Percentiles rank a stretch among this genome's conserved stretches.
Conservation (phyloP, 2,329 filamentous ascomycete species). For the Arthrobotrys musiformis region DNA sequence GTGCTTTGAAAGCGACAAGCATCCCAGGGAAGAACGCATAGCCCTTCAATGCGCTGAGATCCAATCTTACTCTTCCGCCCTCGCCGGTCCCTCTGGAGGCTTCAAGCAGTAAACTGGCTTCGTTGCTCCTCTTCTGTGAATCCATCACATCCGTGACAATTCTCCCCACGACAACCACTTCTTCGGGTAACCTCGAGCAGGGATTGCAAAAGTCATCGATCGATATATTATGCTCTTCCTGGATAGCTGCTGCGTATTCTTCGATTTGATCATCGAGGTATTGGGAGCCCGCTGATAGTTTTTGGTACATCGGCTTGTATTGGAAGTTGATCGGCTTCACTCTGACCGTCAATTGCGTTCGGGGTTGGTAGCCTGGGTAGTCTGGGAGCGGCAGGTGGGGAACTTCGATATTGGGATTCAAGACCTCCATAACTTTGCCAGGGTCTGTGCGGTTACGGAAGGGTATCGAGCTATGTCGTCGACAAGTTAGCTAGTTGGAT, state of each 20-base stretch:
- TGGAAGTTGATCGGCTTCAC: conserved; percentile 89
- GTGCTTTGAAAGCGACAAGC: conserved; percentile 86
- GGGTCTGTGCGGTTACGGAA: conserved; percentile 82
- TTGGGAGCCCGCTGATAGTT: conserved; percentile 88
- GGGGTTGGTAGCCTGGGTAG: conserved; percentile 72
- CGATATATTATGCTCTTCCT: conserved; percentile 79
- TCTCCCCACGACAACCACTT: conserved; percentile 88
- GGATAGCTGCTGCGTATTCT: conserved; percentile 79
- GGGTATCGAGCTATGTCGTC: conserved; percentile 66
- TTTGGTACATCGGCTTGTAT: conserved; percentile 95
- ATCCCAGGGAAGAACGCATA: conserved; percentile 95
- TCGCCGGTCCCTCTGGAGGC: conserved; percentile 85
- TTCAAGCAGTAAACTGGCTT: conserved; percentile 86
- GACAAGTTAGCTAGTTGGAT: not conserved
- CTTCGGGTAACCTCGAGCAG: conserved; percentile 76
- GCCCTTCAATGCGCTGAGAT: conserved; percentile 73
- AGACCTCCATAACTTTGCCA: conserved; percentile 82
- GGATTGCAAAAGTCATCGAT: conserved; percentile 83
- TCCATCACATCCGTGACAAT: conserved; percentile 89
- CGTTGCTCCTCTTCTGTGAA: conserved; percentile 77
- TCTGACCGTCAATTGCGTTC: conserved; percentile 76
- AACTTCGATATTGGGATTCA: conserved; percentile 77
- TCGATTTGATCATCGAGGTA: conserved; percentile 96
- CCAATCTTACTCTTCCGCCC: conserved; percentile 82
- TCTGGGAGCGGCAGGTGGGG: conserved; percentile 73